Evolutionary conservation across 1,139 yeast species (phyloP), one percentile per base, ranked within the genome.

Genomic region (Nakaseomyces glabratus): DNA sequence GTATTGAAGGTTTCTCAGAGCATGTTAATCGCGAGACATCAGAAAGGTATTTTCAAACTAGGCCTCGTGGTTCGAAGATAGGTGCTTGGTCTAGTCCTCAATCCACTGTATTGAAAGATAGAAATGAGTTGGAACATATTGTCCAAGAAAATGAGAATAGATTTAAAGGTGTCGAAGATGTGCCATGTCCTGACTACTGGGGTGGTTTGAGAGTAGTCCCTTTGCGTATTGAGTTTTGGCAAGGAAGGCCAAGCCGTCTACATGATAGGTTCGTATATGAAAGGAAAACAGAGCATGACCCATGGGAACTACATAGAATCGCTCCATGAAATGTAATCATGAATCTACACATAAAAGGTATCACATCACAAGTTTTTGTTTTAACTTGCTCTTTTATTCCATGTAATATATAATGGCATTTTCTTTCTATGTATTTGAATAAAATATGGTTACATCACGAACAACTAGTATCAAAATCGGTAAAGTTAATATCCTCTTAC

Each of bases 81-180:
- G 97, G 98, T 16, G 98, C 98, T 0, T 88, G 96, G 95, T 82
- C 97, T 0, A 79, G 93, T 29, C 93, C 94, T 2, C 98, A 90
- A 64, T 76, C 88, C 28, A 66, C 69, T 38, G 67, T 65, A 1
- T 66, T 90, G 20, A 51, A 57, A 14, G 59, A 66, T 25, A 67
- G 95, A 45, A 69, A 71, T 12, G 80, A 73, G 44, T 69, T 90
- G 41, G 84, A 86, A 33, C 52, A 57, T 0, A 51, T 66, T 4
- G 70, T 69, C 34, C 55, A 62, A n/a, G 54, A 64, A 23, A 69
- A 66, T 41, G 75, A 69, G 39, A 62, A 68, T 33, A 68, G 75
- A 53, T 86, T 82, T 48, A 70, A 73, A 42, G 76, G 69, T 33
- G 61, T 63, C 24, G 77, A 75, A 11, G 73, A 73, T 34, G 75